Conservation (phyloP, 331 rosid genomes). For the Malus hybrid region DNA sequence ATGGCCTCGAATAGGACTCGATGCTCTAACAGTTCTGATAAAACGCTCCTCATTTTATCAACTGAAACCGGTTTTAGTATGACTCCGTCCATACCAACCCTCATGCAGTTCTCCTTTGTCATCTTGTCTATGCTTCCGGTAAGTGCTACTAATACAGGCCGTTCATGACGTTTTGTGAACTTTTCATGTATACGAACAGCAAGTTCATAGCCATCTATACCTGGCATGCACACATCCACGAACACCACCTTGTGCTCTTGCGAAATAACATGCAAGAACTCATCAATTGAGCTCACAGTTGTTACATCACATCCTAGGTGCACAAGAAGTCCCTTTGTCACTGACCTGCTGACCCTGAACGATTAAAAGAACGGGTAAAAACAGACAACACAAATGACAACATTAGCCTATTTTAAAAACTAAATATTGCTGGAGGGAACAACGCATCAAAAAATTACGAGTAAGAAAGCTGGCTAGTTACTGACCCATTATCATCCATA, state of each 20-base stretch:
- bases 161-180: conserved; percentile 54
- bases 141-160: conserved; percentile 73
- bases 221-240: conserved; percentile 62
- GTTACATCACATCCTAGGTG: conserved; percentile 81
- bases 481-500: conserved; percentile 92
- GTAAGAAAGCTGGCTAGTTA: conserved; percentile 22
- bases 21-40: conserved; percentile 60
- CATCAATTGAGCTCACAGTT: conserved; percentile 54
- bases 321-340: conserved; percentile 74
- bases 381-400: background rate
- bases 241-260: conserved; percentile 64
- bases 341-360: conserved; percentile 76
- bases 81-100: conserved; percentile 81
- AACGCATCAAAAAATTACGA: background rate
- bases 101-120: conserved; percentile 68
- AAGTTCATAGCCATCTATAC: conserved; percentile 60
- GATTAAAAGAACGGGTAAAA: background rate
- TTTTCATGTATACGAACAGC: conserved; percentile 48
- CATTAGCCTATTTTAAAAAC: background rate
- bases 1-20: conserved; percentile 38
- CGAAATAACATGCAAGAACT: conserved; percentile 55
- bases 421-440: background rate
- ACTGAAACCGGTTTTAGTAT: conserved; percentile 85
- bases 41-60: conserved; percentile 76
- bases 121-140: conserved; percentile 65